A percentile compares a stretch with the other conserved stretches of the same genome.
Conservation (phyloP, 495 filamentous ascomycete species). For the Tuber aestivum region DNA sequence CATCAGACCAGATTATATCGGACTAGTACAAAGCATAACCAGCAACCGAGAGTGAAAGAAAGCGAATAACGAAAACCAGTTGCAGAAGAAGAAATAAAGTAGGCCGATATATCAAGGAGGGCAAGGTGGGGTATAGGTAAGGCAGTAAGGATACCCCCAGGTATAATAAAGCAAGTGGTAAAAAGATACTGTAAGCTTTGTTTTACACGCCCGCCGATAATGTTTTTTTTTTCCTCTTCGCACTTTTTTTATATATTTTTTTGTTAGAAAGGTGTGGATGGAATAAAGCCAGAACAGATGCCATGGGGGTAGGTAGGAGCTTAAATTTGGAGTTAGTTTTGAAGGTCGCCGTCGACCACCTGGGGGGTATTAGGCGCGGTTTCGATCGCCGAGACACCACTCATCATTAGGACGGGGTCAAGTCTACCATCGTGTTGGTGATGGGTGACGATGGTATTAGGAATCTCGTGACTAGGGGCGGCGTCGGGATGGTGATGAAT, state of each 20-base stretch:
- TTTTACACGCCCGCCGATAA: background rate
- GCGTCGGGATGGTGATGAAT: background rate
- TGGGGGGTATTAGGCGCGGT: background rate
- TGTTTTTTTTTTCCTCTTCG: background rate
- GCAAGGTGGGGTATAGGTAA: background rate
- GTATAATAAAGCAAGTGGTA: constrained; percentile 4
- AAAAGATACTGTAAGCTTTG: background rate
- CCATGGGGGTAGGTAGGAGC: background rate
- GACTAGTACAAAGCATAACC: constrained; percentile 17
- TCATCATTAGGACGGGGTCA: constrained; percentile 25
- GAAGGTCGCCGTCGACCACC: background rate
- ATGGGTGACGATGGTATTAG: background rate
- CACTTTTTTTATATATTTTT: background rate
- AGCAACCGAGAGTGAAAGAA: constrained; percentile 10
- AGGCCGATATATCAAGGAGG: constrained; percentile 82
- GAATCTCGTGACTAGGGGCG: background rate
- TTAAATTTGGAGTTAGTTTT: constrained; percentile 1
- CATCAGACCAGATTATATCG: constrained; percentile 7
- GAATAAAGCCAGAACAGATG: background rate
- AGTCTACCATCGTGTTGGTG: constrained; percentile 8
- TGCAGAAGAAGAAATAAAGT: constrained; percentile 30
- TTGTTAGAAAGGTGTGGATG: background rate
- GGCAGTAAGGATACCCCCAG: background rate
- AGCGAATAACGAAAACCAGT: constrained; percentile 8
- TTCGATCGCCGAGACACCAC: background rate